These are phyloP conservation scores for Dictyostelium purpureum DNA, from an alignment of 78 protist species.

Conservation along the genomic window DNA sequence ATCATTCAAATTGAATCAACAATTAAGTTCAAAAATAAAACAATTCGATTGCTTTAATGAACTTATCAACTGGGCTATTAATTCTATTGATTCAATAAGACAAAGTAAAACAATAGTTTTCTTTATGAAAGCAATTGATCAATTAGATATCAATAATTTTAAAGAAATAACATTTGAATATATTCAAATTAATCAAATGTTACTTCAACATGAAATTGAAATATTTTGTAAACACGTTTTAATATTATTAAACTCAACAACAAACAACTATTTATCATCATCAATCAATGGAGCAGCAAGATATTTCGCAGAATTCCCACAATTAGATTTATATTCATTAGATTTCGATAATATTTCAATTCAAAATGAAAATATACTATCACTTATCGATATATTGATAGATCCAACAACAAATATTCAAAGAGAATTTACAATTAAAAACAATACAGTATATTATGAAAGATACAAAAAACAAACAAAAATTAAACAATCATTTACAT, in stretches of 20 bases:
- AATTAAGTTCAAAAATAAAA: too few relatives aligned
- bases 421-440: too few relatives aligned
- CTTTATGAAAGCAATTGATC: not conserved
- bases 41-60: too few relatives aligned
- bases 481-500: not conserved
- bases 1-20: too few relatives aligned
- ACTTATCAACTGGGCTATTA: too few relatives aligned
- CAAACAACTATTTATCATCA: not conserved
- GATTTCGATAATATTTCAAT: too few relatives aligned
- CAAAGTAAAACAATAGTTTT: too few relatives aligned
- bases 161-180: not conserved
- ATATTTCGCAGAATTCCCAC: not conserved
- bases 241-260: not conserved
- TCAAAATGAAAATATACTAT: too few relatives aligned
- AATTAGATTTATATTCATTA: not conserved
- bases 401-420: too few relatives aligned
- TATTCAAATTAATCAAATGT: conserved; percentile 31
- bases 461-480: not conserved
- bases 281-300: not conserved
- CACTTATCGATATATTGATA: too few relatives aligned
- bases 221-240: conserved; percentile 5
- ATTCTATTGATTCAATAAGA: too few relatives aligned
- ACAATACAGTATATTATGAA: conserved; percentile 1
- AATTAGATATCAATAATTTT: not conserved
- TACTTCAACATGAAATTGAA: conserved; percentile 6